A percentile compares a stretch with the other conserved stretches of the same genome.
These are phyloP conservation scores for Globisporangium canariense DNA, from an alignment of 352 stramenopile genomes.

Conservation along the genomic window DNA sequence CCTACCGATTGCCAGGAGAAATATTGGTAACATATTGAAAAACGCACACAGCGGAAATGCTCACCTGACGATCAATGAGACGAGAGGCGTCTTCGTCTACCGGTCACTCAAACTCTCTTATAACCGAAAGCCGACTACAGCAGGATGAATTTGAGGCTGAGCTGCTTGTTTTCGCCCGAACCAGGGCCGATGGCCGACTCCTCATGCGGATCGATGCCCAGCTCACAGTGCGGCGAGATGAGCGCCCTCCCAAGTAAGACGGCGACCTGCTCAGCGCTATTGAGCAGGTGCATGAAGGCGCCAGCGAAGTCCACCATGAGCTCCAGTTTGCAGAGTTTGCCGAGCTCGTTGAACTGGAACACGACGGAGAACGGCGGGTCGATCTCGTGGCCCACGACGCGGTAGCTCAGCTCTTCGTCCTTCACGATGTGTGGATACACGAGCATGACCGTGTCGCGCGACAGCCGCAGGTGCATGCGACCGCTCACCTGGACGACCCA, in stretches of 20 bases:
- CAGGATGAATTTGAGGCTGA: conserved; percentile 73
- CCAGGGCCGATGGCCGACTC: conserved; percentile 27
- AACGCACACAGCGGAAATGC: not conserved
- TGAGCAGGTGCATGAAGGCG: conserved; percentile 49
- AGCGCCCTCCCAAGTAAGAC: conserved; percentile 39
- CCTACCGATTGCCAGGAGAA: not conserved
- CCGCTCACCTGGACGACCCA: conserved; percentile 38
- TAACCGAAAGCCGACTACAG: conserved; percentile 25
- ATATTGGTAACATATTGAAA: conserved; percentile 6
- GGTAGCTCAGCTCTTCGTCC: conserved; percentile 44
- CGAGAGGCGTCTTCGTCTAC: not conserved
- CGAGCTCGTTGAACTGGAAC: conserved; percentile 53
- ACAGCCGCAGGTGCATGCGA: conserved; percentile 46
- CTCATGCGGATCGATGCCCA: conserved; percentile 54
- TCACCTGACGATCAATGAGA: not conserved
- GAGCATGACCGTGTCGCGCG: conserved; percentile 65
- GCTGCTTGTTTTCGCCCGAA: conserved; percentile 48
- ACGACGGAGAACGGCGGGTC: conserved; percentile 40
- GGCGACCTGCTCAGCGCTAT: conserved; percentile 27
- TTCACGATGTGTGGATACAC: conserved; percentile 63
- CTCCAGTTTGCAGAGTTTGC: conserved; percentile 56
- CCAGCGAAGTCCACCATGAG: conserved; percentile 50
- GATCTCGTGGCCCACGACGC: conserved; percentile 59
- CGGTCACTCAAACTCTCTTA: conserved; percentile 1
- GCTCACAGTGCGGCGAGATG: conserved; percentile 53